A percentile compares a stretch with the other conserved stretches of the same genome.
Evolutionary conservation across 768 basidiomycete species (phyloP).

Genomic region (Serendipita sp.): DNA sequence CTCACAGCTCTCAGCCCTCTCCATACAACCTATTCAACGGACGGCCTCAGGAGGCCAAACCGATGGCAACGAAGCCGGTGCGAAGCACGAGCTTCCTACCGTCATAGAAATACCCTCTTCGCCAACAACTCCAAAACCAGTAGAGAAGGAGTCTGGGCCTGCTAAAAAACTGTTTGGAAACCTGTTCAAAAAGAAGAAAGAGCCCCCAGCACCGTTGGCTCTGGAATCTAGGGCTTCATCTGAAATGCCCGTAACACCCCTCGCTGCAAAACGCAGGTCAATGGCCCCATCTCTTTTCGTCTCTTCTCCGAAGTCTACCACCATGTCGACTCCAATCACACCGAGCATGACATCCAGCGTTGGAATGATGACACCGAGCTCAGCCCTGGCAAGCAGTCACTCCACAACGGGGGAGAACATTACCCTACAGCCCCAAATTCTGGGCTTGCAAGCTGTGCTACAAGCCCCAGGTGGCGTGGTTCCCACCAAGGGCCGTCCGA

Average conservation of each 20-base stretch:
- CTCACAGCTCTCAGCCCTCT: constrained; percentile 9
- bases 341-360: background rate
- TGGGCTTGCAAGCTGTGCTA: constrained; percentile 54
- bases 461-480: constrained; percentile 26
- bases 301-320: background rate
- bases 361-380: constrained; percentile 4
- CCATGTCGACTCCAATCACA: background rate
- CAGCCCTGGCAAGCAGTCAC: background rate
- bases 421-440: constrained; percentile 28
- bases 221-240: constrained; percentile 7
- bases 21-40: constrained; percentile 20
- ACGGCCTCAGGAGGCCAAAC: constrained; percentile 17
- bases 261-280: background rate
- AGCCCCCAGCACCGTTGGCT: constrained; percentile 11
- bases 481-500: constrained; percentile 25
- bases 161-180: constrained; percentile 49
- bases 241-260: background rate
- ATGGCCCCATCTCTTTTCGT: background rate
- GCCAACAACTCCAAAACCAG: constrained; percentile 13
- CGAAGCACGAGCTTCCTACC: constrained; percentile 2
- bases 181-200: constrained; percentile 39
- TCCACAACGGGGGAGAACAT: background rate
- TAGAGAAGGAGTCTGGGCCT: constrained; percentile 20
- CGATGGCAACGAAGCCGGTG: constrained; percentile 7
- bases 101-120: constrained; percentile 4